These are phyloP conservation scores for Penicillium psychrosexuale DNA, from an alignment of 2,329 filamentous ascomycete genomes.

Conservation along the genomic window DNA sequence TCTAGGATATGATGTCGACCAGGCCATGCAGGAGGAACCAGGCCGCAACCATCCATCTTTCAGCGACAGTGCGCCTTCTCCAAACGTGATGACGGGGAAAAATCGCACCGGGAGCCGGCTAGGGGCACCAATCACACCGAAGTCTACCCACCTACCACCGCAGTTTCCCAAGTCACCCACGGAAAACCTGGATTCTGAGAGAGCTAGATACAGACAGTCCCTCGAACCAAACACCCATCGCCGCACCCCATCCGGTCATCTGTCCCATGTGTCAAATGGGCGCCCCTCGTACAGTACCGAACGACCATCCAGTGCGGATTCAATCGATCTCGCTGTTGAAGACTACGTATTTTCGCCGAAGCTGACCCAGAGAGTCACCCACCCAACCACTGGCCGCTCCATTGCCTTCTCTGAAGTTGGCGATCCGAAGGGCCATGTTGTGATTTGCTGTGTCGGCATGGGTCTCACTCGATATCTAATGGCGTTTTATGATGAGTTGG, in stretches of 20 bases:
- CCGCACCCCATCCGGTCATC: conserved; percentile 40
- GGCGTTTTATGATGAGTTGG: conserved; percentile 95
- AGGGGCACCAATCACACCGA: conserved; percentile 28
- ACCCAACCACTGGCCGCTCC: conserved; percentile 78
- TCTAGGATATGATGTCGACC: conserved; percentile 3
- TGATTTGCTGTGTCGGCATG: conserved; percentile 98
- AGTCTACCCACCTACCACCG: conserved; percentile 26
- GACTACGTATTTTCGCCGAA: conserved; percentile 79
- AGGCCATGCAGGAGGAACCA: conserved; percentile 3
- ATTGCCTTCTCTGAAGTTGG: conserved; percentile 98
- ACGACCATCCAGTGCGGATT: conserved; percentile 74
- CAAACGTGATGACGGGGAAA: conserved; percentile 63
- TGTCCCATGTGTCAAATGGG: conserved; percentile 37
- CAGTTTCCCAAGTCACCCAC: conserved; percentile 26
- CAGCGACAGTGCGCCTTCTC: conserved; percentile 67
- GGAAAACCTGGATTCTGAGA: conserved; percentile 33
- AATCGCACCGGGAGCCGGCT: conserved; percentile 33
- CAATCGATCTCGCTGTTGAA: conserved; percentile 82
- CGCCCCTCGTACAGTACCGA: conserved; percentile 59
- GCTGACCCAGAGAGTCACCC: conserved; percentile 80
- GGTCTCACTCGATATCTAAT: conserved; percentile 93
- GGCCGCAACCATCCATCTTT: conserved; percentile 5
- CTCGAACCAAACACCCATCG: conserved; percentile 35
- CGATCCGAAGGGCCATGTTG: conserved; percentile 82
- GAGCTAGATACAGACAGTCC: conserved; percentile 26